Base-by-base conservation (phyloP, 2,329 filamentous ascomycete species). In the Aspergillus costaricaensis region DNA sequence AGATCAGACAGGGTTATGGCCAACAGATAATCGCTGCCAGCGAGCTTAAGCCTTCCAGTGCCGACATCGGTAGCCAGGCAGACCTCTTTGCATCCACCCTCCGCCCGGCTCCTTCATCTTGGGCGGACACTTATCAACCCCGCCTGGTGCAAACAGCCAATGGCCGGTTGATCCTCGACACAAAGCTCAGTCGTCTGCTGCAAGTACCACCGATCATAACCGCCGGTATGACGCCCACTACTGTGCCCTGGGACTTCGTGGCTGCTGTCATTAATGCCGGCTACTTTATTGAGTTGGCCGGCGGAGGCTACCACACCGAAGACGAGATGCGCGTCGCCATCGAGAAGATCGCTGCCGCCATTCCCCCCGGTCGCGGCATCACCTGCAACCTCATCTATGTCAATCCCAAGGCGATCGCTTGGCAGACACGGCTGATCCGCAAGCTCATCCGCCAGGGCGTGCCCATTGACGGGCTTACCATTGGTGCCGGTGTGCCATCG, bases 351-450 rank as follows among this genome's bases (percentile, higher is more conserved):
- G 23, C 23, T 12, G 23, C 44, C 23, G 14, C 19, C 23, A 49
- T 49, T 15, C 15, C 44, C 15, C 10, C 44, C 14, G 44, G 44
- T 10, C 44, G 44, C 14, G 23, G 44, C 23, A 49, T 49, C 23
- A 49, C 44, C 44, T 49, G 44, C 44, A 49, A 49, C 15, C 44
- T 49, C 21, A 49, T 49, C 44, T 49, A 49, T 15, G 44, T 49
- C 21, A 49, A 49, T 5, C 44, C 44, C 21, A 49, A 49, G 23
- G 44, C 44, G 23, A 49, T 49, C 21, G 44, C 44, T 8, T 49
- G 44, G 44, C 44, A 49, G 23, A 49, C 44, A 15, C 44, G 23
- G 8, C 44, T 49, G 14, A 49, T 49, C 44, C 5, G 21, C 10
- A 25, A 17, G 44, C 44, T 49, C 44, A 49, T 49, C 44, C 23